Conservation (phyloP, 129 eudicot species). For the Erigeron canadensis region DNA sequence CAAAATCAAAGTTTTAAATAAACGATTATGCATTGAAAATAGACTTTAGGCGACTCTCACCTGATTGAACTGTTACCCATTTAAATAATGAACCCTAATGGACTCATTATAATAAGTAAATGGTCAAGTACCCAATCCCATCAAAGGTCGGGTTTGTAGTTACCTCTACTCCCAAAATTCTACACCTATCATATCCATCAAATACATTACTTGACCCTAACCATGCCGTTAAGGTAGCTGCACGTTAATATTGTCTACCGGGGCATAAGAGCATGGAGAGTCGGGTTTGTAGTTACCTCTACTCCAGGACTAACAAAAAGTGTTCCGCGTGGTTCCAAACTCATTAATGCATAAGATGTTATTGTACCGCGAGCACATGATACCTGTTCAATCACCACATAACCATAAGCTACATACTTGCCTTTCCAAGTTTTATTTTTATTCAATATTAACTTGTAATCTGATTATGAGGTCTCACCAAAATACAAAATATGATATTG, state of each 20-base stretch:
- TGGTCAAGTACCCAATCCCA: not conserved
- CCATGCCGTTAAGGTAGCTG: not conserved
- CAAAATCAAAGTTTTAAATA: no score
- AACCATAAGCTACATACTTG: conserved; percentile 4
- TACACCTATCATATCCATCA: not conserved
- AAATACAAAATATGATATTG: not conserved
- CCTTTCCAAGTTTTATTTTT: not conserved
- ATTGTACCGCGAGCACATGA: conserved; percentile 80
- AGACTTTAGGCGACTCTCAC: not conserved
- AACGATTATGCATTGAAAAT: not conserved
- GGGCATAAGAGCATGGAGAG: not conserved
- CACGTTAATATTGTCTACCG: not conserved
- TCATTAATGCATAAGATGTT: conserved; percentile 81
- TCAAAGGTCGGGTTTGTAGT: no score
- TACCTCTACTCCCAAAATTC: not conserved
- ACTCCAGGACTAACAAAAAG: conserved; percentile 90
- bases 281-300: conserved; percentile 49
- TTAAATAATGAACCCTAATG: not conserved
- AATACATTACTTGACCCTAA: conserved; percentile 1
- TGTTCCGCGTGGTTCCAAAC: conserved; percentile 96
- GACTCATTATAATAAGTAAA: not conserved
- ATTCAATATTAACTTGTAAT: conserved; percentile 5
- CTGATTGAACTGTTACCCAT: not conserved
- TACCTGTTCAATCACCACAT: conserved; percentile 51
- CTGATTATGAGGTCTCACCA: not conserved